Evolutionary conservation across 495 filamentous ascomycete species (phyloP), one percentile per base, ranked within the genome.

Genomic region (Penicillium dipodomyicola): DNA sequence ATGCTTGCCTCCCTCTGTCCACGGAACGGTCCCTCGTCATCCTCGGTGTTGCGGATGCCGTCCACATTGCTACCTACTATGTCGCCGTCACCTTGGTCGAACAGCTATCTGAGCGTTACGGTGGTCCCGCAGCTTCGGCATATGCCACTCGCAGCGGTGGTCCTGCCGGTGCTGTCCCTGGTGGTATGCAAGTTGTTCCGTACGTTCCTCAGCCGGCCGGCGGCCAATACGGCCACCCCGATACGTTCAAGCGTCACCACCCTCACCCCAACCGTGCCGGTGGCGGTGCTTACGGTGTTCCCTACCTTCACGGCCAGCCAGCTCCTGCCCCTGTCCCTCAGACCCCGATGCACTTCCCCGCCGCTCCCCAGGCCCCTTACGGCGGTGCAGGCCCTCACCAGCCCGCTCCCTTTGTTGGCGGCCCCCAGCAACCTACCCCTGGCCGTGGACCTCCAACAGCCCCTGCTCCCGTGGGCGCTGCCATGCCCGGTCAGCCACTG

Each of bases 41-140:
- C 45, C 87, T 92, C 68, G 90, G 90, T 65, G 90, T 94, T 42
- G 90, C 90, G 49, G 90, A 94, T 77, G 92, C 94, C 39, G 94
- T 98, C 46, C 94, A 98, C 72, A 98, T 98, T 68, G 94, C 94
- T 25, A 95, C 92, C 25, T 98, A 97, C 77, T 98, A 98, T 63
- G 92, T 97, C 54, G 93, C 91, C 14, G 94, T 91, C 70, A 97
- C 94, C 8, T 83, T 98, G 30, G 88, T 93, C 42, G 93, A 98
- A 75, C 94, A 97, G 71, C 82, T 98, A 47, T 96, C 91, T 4
- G 93, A 97, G 66, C 85, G 94, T 22, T 98, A 96, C 61, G 93
- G 93, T 52, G 95, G 94, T 3, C 92, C 94, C 12, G 92, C 94
- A 39, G 94, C 94, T 39, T 98, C 94, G 4, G 92, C 92, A 12